Evolutionary conservation across 176 grass and related monocot genomes (phyloP).

Genomic region (Hordeum marinum): DNA sequence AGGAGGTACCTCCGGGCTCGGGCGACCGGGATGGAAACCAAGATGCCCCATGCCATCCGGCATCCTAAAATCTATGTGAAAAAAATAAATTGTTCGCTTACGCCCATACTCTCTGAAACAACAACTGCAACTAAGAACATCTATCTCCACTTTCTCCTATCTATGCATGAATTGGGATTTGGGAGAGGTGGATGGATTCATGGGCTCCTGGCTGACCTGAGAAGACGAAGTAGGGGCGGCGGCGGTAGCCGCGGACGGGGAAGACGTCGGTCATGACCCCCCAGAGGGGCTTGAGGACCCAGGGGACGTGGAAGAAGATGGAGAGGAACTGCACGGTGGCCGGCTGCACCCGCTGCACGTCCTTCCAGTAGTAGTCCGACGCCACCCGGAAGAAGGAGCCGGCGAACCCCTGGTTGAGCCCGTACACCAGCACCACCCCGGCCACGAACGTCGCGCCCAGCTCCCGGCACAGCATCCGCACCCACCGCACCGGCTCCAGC

Average conservation of each 20-base stretch:
- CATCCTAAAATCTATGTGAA: background rate
- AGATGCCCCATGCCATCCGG: background rate
- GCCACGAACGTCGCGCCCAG: constrained; percentile 68
- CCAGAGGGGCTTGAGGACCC: constrained; percentile 90
- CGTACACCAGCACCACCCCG: constrained; percentile 85
- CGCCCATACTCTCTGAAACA: background rate
- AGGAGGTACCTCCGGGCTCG: background rate
- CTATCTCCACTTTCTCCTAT: background rate
- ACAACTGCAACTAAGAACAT: background rate
- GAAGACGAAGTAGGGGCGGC: constrained; percentile 83
- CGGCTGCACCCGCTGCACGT: constrained; percentile 76
- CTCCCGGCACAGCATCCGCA: constrained; percentile 83
- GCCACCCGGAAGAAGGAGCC: constrained; percentile 69
- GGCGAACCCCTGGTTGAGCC: constrained; percentile 77
- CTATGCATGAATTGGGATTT: no score
- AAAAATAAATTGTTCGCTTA: background rate
- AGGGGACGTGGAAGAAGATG: constrained; percentile 69
- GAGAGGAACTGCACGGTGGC: constrained; percentile 75
- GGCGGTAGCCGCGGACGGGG: constrained; percentile 68
- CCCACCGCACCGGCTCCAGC: constrained; percentile 58
- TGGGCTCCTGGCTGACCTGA: constrained; percentile 34
- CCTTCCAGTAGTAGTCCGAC: constrained; percentile 96
- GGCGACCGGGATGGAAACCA: background rate
- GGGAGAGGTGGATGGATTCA: background rate
- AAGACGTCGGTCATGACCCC: constrained; percentile 83